Base-by-base conservation (phyloP, 2,329 filamentous ascomycete genomes). In the Pseudogymnoascus sp. region DNA sequence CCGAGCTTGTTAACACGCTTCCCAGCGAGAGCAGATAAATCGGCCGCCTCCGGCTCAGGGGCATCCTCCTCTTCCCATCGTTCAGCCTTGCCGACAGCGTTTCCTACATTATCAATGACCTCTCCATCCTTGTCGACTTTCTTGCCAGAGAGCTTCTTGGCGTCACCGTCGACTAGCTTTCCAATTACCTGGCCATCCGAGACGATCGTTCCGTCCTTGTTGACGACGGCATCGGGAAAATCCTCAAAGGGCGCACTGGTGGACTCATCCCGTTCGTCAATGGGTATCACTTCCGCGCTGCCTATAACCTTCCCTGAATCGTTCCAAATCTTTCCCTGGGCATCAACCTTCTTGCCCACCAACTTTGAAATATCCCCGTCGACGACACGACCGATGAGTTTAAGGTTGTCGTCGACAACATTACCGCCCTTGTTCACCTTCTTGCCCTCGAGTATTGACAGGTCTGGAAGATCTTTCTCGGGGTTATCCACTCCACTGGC, bases 1-100 rank as follows among this genome's bases (percentile, higher is more conserved):
- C 87, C 87, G 2, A 82, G 81, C 75, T 89, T 89, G 76, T 89
- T 88, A 65, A 90, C 85, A 39, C 84, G 80, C 74, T 89, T 87
- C 62, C 87, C 87, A 18, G 86, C 86, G 4, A 87, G 78, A 43
- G 81, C 76, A 6, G 86, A 88, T 63, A 81, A 82, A 67, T 86
- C 83, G 2, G 80, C 68, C 36, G 65, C 66, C 63, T 78, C 76
- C 0, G 74, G 72, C 73, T 86, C 80, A 0, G 73, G 69, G 62
- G 75, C 74, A 6, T 73, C 73, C 39, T 78, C 76, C 64, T 70
- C 77, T 65, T 90, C 85, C 78, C 84, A 89, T 61, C 86, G 83
- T 70, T 90, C 86, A 2, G 85, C 86, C 63, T 80, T 83, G 30
- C 87, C 87, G 38, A 89, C 77, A 11, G 79, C 78, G 68, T 89